phyloP scores from a whole-genome alignment of 768 basidiomycete species.

The Mycena galopus region DNA sequence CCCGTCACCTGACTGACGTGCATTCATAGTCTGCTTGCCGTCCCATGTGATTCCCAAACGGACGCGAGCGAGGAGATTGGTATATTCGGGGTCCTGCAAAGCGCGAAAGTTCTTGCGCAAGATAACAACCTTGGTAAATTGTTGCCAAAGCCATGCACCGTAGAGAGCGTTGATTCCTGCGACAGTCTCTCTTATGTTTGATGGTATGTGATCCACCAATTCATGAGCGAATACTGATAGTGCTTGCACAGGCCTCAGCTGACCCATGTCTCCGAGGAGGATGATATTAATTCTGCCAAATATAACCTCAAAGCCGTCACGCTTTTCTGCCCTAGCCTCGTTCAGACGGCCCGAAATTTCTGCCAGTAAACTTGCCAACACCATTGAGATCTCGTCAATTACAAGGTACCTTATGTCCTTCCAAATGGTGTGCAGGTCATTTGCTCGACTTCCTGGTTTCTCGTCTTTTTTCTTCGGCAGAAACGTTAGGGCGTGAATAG shows the following conservation, averaged over 20 bases:
- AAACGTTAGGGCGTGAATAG: constrained; percentile 9
- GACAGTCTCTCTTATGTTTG: background rate
- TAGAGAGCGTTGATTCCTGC: background rate
- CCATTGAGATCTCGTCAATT: too few relatives aligned
- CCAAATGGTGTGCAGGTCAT: too few relatives aligned
- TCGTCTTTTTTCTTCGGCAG: constrained; percentile 1
- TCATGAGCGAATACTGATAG: background rate
- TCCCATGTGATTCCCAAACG: background rate
- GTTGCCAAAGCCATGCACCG: constrained; percentile 9
- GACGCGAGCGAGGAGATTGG: background rate
- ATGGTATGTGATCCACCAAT: background rate
- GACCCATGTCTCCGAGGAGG: constrained; percentile 17
- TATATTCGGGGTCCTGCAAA: background rate
- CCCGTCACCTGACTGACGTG: background rate
- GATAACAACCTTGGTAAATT: background rate
- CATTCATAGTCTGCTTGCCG: background rate
- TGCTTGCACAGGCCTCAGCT: background rate
- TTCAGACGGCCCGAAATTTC: too few relatives aligned
- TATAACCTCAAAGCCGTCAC: background rate
- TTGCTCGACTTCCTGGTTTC: background rate
- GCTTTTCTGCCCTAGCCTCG: too few relatives aligned
- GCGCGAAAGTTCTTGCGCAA: constrained; percentile 5
- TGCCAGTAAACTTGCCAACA: too few relatives aligned
- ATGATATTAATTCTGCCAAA: constrained; percentile 3
- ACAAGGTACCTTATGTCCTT: too few relatives aligned